phyloP scores from a whole-genome alignment of 805 yeast species.

The Saccharomycopsis sp. region DNA sequence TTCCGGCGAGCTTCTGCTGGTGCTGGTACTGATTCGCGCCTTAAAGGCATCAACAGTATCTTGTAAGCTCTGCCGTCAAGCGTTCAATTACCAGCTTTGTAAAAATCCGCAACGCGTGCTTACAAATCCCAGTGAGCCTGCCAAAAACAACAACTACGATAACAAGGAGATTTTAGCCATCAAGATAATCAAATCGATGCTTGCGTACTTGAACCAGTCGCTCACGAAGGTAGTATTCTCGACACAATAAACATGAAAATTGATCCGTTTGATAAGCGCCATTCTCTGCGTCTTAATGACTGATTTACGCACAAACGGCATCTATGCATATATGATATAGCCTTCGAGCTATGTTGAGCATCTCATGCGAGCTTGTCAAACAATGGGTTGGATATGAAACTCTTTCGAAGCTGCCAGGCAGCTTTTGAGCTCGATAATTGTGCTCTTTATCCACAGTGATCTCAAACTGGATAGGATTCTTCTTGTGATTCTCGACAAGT shows the following conservation, averaged over 20 bases:
- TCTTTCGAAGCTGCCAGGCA: conserved; percentile 74
- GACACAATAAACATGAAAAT: conserved; percentile 71
- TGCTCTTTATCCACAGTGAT: conserved; percentile 92
- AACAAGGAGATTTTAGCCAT: conserved; percentile 89
- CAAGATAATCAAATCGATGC: conserved; percentile 86
- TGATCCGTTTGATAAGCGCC: conserved; percentile 66
- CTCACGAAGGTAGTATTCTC: conserved; percentile 82
- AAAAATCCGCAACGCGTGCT: conserved; percentile 88
- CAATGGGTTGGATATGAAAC: conserved; percentile 81
- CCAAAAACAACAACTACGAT: conserved; percentile 74
- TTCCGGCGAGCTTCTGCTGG: conserved; percentile 64
- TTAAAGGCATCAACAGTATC: conserved; percentile 72
- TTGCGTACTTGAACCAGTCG: conserved; percentile 87
- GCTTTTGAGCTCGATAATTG: conserved; percentile 70
- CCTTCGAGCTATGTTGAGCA: conserved; percentile 85
- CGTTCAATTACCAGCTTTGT: conserved; percentile 72
- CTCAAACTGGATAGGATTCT: conserved; percentile 93
- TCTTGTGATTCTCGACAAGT: conserved; percentile 70
- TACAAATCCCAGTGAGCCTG: conserved; percentile 87
- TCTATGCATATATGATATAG: conserved; percentile 84
- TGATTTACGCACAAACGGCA: conserved; percentile 90
- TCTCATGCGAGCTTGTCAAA: conserved; percentile 81
- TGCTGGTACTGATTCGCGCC: conserved; percentile 66
- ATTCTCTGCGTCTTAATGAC: conserved; percentile 73
- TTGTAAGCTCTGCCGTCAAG: conserved; percentile 78